Percentiles rank a stretch among this genome's conserved stretches.
Conservation (phyloP, 257 asterid species). For the Solanum appendiculatum region DNA sequence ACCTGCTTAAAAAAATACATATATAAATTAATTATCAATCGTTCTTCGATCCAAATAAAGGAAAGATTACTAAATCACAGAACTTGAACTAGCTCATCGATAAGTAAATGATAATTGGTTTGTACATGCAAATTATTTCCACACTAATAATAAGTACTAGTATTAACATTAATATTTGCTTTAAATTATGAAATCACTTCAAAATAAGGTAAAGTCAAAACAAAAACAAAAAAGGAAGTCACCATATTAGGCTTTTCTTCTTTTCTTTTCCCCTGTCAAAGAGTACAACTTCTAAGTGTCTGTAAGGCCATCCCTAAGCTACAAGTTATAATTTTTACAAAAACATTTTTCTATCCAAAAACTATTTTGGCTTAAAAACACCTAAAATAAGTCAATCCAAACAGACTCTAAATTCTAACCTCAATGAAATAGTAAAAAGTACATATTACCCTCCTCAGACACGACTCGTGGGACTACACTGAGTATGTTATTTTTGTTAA, state of each 20-base stretch:
- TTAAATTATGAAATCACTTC: background rate
- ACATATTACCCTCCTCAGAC: background rate
- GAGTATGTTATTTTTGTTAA: too few relatives aligned
- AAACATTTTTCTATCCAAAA: background rate
- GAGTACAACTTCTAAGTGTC: background rate
- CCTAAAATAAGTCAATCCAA: background rate
- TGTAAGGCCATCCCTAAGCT: too few relatives aligned
- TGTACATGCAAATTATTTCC: background rate
- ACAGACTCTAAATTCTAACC: background rate
- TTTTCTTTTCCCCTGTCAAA: background rate
- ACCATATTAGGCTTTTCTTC: background rate
- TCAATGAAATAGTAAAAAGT: background rate
- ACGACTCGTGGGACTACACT: background rate
- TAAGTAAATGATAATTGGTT: background rate
- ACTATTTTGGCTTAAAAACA: too few relatives aligned
- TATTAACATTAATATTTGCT: background rate
- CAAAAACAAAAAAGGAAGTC: background rate
- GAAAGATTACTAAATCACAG: background rate
- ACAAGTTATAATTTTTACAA: too few relatives aligned
- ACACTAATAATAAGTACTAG: background rate
- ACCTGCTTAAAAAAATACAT: slow-evolving; percentile 7
- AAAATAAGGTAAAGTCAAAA: background rate
- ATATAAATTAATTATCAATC: background rate
- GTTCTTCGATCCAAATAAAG: background rate
- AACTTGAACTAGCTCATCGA: background rate